These are phyloP conservation scores for Chrysanthemum makinoi DNA, from an alignment of 129 eudicot genomes.

Conservation along the genomic window DNA sequence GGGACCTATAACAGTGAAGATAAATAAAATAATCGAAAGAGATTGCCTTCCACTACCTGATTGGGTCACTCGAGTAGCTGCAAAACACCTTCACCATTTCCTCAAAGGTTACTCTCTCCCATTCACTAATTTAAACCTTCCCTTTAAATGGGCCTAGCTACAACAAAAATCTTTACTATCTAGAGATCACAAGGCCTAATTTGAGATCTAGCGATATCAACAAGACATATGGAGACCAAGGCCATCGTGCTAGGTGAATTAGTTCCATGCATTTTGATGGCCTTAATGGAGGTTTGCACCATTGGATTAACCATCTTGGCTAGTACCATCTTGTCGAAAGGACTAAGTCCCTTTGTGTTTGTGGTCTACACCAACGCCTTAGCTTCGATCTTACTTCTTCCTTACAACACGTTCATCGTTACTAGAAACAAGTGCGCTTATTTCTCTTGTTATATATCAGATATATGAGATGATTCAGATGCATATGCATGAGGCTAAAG, in stretches of 20 bases:
- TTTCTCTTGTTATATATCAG: neutral
- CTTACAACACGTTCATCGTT: slow-evolving; percentile 40
- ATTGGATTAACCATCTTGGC: slow-evolving; percentile 67
- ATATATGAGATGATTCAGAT: neutral
- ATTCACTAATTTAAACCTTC: slow-evolving; percentile 14
- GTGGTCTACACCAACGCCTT: slow-evolving; percentile 73
- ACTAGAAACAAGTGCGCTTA: slow-evolving; percentile 31
- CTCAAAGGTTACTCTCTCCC: slow-evolving; percentile 53
- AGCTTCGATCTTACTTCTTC: slow-evolving; percentile 58
- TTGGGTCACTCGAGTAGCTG: slow-evolving; percentile 79
- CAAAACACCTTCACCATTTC: slow-evolving; percentile 56
- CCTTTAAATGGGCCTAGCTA: slow-evolving; percentile 28
- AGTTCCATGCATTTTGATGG: slow-evolving; percentile 51
- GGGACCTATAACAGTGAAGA: neutral
- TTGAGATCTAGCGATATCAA: neutral
- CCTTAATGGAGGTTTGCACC: slow-evolving; percentile 54
- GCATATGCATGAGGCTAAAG: neutral
- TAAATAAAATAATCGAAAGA: neutral
- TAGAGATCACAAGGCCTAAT: neutral
- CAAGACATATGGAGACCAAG: slow-evolving; percentile 23
- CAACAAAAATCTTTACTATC: slow-evolving; percentile 31
- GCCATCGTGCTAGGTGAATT: slow-evolving; percentile 35
- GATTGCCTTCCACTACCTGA: slow-evolving; percentile 38
- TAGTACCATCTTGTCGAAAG: slow-evolving; percentile 53
- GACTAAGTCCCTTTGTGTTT: slow-evolving; percentile 74